phyloP scores from a whole-genome alignment of 306 rosid genomes.

The Alnus glutinosa region DNA sequence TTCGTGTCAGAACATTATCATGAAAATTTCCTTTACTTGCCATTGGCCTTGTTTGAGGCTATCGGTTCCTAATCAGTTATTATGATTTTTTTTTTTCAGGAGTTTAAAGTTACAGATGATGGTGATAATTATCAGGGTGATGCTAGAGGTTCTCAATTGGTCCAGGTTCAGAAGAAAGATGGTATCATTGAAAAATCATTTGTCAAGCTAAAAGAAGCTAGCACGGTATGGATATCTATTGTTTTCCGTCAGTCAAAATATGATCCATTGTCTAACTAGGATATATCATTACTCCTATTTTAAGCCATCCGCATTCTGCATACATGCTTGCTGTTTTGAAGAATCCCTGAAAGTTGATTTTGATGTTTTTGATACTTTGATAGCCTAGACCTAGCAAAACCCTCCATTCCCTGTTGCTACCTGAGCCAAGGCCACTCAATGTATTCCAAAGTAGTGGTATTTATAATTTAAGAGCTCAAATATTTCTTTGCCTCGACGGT shows the following conservation, averaged over 20 bases:
- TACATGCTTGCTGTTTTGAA: neutral
- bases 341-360: neutral
- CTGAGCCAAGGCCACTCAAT: neutral
- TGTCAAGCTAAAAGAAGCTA: slow-evolving; percentile 75
- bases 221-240: slow-evolving; percentile 55
- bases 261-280: slow-evolving; percentile 18
- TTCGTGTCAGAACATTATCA: neutral
- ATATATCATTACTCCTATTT: neutral
- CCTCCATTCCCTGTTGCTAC: neutral
- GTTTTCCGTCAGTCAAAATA: slow-evolving; percentile 24
- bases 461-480: neutral
- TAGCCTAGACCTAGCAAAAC: neutral
- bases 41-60: slow-evolving; percentile 5
- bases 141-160: slow-evolving; percentile 45
- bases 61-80: slow-evolving; percentile 26
- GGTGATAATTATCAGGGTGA: slow-evolving; percentile 37
- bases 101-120: slow-evolving; percentile 48
- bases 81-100: slow-evolving; percentile 39
- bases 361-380: neutral
- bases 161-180: slow-evolving; percentile 63
- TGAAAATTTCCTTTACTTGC: neutral
- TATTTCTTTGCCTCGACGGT: neutral
- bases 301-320: slow-evolving; percentile 17
- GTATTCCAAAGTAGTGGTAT: neutral
- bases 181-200: slow-evolving; percentile 66